Base-by-base conservation (phyloP, 2,329 filamentous ascomycete genomes). In the Penicillium frequentans region DNA sequence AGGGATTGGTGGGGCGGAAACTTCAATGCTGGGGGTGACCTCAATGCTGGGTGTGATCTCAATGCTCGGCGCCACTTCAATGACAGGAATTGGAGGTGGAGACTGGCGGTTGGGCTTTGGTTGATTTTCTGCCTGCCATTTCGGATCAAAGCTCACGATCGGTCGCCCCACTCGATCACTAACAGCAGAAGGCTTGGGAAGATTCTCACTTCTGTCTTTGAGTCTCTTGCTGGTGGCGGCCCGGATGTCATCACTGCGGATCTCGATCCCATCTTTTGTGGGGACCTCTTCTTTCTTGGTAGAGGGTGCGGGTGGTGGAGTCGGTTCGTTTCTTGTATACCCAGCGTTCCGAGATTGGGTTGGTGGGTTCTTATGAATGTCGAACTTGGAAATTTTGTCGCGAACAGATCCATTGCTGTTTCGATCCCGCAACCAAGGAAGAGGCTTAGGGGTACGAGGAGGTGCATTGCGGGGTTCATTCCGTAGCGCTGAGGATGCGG, bases 121-220 rank as follows among this genome's bases (percentile, higher is more conserved):
- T 57, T 73, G 67, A 26, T 79, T 79, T 74, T 82, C 81, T 78
- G 84, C 79, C 76, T 88, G 89, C 79, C 91, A 96, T 72, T 89
- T 85, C 69, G 85, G 85, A 77, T 96, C 85, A 82, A 98, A 98
- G 83, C 93, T 98, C 82, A 98, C 93, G 81, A 98, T 98, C 62
- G 93, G 93, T 72, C 93, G 87, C 67, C 91, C 91, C 67, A 90
- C 89, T 70, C 84, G 90, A 78, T 97, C 90, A 79, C 92, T 97
- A 75, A 98, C 93, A 69, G 90, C 88, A 54, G 90, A 91, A 63
- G 93, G 93, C 69, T 89, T 93, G 27, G 93, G 93, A 60, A 98
- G 81, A 72, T 90, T 96, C 56, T 87, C 77, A 75, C 92, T 97
- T 70, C 93, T 88, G 75, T 96, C 91, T 73, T 87, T 92, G 62